These are phyloP conservation scores for Meyerozyma athensensis DNA, from an alignment of 1,139 yeast species.

Conservation along the genomic window DNA sequence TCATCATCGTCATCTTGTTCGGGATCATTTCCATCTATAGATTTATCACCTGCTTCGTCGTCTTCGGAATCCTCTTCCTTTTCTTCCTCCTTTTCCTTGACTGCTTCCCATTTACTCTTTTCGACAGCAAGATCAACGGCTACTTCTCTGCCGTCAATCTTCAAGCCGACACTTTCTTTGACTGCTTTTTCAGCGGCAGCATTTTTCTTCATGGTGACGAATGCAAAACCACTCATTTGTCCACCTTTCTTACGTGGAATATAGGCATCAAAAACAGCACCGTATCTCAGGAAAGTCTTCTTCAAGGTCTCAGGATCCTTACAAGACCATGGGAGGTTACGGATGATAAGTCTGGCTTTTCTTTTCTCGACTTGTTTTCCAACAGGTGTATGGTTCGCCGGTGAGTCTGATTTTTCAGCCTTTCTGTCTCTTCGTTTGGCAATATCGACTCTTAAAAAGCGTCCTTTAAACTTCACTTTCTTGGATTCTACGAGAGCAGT, in stretches of 20 bases:
- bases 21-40: constrained; percentile 32
- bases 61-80: constrained; percentile 26
- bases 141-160: constrained; percentile 86
- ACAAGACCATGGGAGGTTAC: constrained; percentile 96
- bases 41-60: constrained; percentile 25
- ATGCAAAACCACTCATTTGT: constrained; percentile 91
- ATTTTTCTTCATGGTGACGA: constrained; percentile 82
- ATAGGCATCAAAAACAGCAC: constrained; percentile 83
- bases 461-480: constrained; percentile 60
- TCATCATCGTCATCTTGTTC: too few species aligned
- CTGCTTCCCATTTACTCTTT: constrained; percentile 70
- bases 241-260: constrained; percentile 89
- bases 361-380: constrained; percentile 46
- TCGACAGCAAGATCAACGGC: constrained; percentile 93
- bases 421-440: constrained; percentile 92
- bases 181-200: constrained; percentile 79
- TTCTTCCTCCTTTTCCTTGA: constrained; percentile 35
- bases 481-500: constrained; percentile 69
- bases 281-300: constrained; percentile 69
- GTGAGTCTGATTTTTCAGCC: constrained; percentile 15
- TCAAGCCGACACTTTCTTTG: constrained; percentile 64
- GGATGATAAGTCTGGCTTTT: constrained; percentile 76
- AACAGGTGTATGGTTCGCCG: constrained; percentile 10
- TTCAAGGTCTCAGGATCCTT: constrained; percentile 70
- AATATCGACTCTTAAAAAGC: constrained; percentile 70